phyloP scores from a whole-genome alignment of 202 grass and related monocot genomes.

The Digitaria exilis region DNA sequence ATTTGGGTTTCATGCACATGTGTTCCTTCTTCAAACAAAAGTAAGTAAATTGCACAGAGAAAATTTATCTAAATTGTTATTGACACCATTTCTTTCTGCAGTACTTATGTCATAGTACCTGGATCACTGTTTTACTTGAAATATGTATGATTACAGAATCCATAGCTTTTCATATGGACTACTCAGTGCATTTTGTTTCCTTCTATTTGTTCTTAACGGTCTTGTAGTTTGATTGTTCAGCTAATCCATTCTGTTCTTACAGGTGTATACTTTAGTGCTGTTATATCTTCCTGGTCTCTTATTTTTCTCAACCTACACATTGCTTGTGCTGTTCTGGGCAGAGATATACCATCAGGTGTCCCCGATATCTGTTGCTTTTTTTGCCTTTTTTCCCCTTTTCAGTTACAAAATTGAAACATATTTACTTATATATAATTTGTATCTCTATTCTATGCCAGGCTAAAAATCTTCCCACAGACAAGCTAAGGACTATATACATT shows the following conservation, averaged over 20 bases:
- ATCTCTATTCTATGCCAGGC: constrained; percentile 51
- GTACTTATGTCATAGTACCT: neutral
- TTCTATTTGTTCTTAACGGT: neutral
- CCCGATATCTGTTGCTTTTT: neutral
- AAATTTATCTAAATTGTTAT: constrained; percentile 1
- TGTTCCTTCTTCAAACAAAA: constrained; percentile 62
- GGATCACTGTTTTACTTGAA: neutral
- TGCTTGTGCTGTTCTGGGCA: constrained; percentile 88
- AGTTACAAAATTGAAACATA: neutral
- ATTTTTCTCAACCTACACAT: constrained; percentile 89
- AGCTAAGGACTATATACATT: constrained; percentile 66
- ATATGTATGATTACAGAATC: neutral
- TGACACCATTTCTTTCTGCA: neutral
- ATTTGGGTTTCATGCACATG: constrained; percentile 71
- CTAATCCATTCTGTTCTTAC: constrained; percentile 12
- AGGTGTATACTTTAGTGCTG: constrained; percentile 75
- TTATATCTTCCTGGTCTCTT: constrained; percentile 78
- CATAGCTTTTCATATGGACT: neutral
- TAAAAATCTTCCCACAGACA: constrained; percentile 66
- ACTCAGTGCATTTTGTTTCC: neutral
- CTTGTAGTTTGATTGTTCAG: constrained; percentile 30
- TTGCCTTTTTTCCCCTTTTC: neutral
- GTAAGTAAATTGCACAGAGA: constrained; percentile 46
- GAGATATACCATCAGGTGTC: constrained; percentile 93
- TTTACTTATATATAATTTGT: constrained; percentile 22